Conservation (phyloP, 225 moss, liverwort and hornwort genomes). For the Marchantia polymorpha region DNA sequence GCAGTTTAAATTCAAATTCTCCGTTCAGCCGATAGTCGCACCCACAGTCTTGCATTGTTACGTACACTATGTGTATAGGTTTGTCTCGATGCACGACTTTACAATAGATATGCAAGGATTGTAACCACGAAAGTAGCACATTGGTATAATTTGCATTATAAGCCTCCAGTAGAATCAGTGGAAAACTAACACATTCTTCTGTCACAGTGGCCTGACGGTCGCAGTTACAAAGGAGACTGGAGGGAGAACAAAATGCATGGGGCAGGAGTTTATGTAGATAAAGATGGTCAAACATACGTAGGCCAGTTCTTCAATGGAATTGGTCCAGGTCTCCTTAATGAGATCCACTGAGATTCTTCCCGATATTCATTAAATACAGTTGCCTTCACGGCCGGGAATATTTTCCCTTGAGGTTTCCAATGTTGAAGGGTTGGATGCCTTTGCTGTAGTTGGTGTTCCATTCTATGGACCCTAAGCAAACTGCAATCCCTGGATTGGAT, state of each 20-base stretch:
- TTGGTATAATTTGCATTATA: too few species aligned
- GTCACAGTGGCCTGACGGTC: constrained; percentile 64
- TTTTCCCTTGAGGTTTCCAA: not conserved
- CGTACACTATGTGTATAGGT: not conserved
- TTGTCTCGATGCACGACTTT: not conserved
- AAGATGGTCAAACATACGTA: constrained; percentile 54
- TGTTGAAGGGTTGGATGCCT: not conserved
- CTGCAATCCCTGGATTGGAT: not conserved
- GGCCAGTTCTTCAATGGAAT: constrained; percentile 84
- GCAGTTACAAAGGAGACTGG: constrained; percentile 69
- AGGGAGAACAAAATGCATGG: constrained; percentile 89
- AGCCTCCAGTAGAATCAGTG: not conserved
- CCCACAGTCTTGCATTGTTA: not conserved
- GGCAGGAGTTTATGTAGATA: constrained; percentile 65
- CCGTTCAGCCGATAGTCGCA: not conserved
- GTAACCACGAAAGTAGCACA: too few species aligned
- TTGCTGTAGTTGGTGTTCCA: not conserved
- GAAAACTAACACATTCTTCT: not conserved
- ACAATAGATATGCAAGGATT: not conserved
- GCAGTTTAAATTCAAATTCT: too few species aligned
- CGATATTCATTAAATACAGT: too few species aligned
- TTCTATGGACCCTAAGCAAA: not conserved
- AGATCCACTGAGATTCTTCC: constrained; percentile 44
- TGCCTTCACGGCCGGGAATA: too few species aligned
- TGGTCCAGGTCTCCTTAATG: constrained; percentile 71